Base-by-base conservation (phyloP, 106 monocot species). In the Dendrobium catenatum region DNA sequence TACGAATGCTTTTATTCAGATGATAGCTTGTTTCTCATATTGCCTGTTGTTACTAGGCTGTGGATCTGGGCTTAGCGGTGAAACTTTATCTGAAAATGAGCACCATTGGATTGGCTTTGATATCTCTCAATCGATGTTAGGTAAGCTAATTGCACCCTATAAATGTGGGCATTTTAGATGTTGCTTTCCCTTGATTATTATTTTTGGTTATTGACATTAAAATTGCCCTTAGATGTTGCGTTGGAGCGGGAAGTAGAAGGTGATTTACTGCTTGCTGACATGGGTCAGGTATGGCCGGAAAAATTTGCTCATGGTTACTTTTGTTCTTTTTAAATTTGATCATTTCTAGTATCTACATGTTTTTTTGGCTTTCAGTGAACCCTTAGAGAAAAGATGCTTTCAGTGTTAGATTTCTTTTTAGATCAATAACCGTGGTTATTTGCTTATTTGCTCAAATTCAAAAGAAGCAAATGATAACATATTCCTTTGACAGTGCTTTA, bases 21-120 rank as follows among this genome's bases (percentile, higher is more conserved):
- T 70, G 70, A 37, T 70, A 9, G 2, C 31, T 37, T 37, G 9
- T 70, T 70, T 11, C 70, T 70, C 37, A 70, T 44, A 2, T 40
- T n/a, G 70, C 17, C 49, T 68, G 73, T 76, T 40, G 75, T 46
- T 58, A 17, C 19, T 77, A 99, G 95, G 98, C 18, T 99, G 98
- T 82, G 98, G 98, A 33, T 95, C 95, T 46, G 98, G 98, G 40
- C 95, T 99, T 40, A 99, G 95, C 85, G 98, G 93, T 41, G 95
- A 99, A 88, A 95, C 95, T 37, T 80, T 99, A 78, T 85, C 95
- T 55, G 95, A 95, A 75, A 84, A 95, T 80, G 95, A 92, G 17
- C 93, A 99, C 70, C 89, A 99, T 24, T 99, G 98, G 98, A 93
- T 95, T 86, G 95, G 98, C 48, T 80, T 88, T 77, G 92, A 93